A percentile compares a stretch with the other conserved stretches of the same genome.
Conservation (phyloP, 2,329 filamentous ascomycete genomes). For the Beauveria sp. region DNA sequence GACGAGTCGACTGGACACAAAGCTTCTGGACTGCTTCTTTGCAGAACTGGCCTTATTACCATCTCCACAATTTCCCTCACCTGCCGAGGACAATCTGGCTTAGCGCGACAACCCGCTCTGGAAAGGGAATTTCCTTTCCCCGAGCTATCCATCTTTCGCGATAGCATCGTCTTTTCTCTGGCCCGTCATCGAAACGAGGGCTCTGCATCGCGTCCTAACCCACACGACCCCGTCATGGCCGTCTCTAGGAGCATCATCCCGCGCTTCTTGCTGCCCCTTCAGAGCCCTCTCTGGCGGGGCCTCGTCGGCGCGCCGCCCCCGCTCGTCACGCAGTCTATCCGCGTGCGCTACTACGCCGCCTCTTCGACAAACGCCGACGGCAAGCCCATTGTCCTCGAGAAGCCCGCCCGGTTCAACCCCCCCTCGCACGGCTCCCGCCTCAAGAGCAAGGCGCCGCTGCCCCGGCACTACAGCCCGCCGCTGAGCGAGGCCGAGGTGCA, state of each 20-base stretch:
- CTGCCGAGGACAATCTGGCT: not conserved
- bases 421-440: constrained; percentile 78
- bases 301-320: constrained; percentile 16
- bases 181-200: not conserved
- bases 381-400: constrained; percentile 65
- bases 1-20: not conserved
- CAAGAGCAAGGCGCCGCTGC: constrained; percentile 36
- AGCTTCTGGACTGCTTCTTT: not conserved
- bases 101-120: not conserved
- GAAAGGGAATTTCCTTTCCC: constrained; percentile 10
- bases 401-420: constrained; percentile 83
- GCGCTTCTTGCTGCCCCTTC: constrained; percentile 59
- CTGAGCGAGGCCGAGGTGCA: constrained; percentile 58
- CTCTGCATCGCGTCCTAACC: not conserved
- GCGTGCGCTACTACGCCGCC: constrained; percentile 23
- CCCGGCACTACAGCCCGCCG: constrained; percentile 67
- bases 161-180: not conserved
- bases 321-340: constrained; percentile 27
- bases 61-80: not conserved
- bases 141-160: not conserved
- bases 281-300: constrained; percentile 47
- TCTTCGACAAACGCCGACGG: constrained; percentile 2
- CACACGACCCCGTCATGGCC: constrained; percentile 28
- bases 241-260: constrained; percentile 50
- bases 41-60: constrained; percentile 4